These are phyloP conservation scores for Hypoxylon perforatum DNA, from an alignment of 495 filamentous ascomycete species.

Conservation along the genomic window DNA sequence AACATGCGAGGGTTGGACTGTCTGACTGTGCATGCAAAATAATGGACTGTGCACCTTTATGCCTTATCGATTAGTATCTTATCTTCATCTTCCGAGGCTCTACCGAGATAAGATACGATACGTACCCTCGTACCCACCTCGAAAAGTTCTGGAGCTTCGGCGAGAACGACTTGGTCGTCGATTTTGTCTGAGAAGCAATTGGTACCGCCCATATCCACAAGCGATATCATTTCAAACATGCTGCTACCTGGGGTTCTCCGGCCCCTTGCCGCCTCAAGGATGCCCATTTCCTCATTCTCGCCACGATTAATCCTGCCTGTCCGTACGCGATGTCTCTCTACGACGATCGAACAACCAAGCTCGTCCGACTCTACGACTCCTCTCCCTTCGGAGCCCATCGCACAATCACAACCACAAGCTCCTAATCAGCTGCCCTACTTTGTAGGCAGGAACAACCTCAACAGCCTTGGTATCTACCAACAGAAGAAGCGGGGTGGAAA, in stretches of 20 bases:
- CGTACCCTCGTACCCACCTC: no score
- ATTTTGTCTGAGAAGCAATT: not conserved
- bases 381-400: not conserved
- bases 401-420: slow-evolving; percentile 21
- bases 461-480: slow-evolving; percentile 84
- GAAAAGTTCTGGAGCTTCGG: slow-evolving; percentile 14
- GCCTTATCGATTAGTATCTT: not conserved
- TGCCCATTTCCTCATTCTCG: slow-evolving; percentile 8
- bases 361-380: slow-evolving; percentile 1
- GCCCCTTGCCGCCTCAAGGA: slow-evolving; percentile 16
- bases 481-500: slow-evolving; percentile 80
- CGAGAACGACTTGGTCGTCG: not conserved
- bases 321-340: slow-evolving; percentile 23
- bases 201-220: not conserved
- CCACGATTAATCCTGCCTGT: slow-evolving; percentile 15
- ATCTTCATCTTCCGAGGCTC: slow-evolving; percentile 15
- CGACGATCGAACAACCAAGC: slow-evolving; percentile 10
- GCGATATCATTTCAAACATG: slow-evolving; percentile 1
- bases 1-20: slow-evolving; percentile 13
- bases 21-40: slow-evolving; percentile 27
- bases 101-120: slow-evolving; percentile 21
- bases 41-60: slow-evolving; percentile 26
- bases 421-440: slow-evolving; percentile 70
- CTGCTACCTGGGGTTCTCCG: slow-evolving; percentile 30
- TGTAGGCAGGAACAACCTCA: slow-evolving; percentile 74